Evolutionary conservation across 495 filamentous ascomycete species (phyloP).

Genomic region (Sporormia fimetaria): DNA sequence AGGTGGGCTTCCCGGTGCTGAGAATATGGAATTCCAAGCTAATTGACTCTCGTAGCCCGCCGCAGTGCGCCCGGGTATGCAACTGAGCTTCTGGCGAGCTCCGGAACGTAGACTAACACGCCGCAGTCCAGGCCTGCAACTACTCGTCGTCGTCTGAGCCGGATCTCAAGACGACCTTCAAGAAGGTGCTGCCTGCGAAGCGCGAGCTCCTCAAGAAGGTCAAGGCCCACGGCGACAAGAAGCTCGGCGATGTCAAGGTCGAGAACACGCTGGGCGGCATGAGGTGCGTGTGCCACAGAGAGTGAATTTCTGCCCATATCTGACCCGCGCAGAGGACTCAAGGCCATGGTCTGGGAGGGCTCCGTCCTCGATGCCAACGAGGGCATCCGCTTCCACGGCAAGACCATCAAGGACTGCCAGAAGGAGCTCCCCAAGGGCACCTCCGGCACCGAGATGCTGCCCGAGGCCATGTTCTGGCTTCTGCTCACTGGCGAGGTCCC

Average conservation of each 20-base stretch:
- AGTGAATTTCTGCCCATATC: not conserved
- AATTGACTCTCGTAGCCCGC: conserved; percentile 20
- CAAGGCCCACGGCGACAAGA: conserved; percentile 71
- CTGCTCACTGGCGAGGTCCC: conserved; percentile 89
- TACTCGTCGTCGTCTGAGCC: conserved; percentile 68
- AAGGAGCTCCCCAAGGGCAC: conserved; percentile 84
- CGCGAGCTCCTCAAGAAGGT: conserved; percentile 84
- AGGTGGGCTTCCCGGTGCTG: conserved; percentile 34
- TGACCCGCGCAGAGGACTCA: conserved; percentile 52
- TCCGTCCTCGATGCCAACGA: conserved; percentile 94
- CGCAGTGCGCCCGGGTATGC: conserved; percentile 24
- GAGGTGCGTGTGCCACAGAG: conserved; percentile 45
- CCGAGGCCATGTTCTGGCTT: conserved; percentile 99
- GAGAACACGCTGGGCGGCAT: conserved; percentile 91
- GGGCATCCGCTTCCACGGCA: conserved; percentile 95
- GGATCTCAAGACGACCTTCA: conserved; percentile 76
- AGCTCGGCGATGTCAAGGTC: conserved; percentile 86
- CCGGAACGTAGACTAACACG: too few species aligned
- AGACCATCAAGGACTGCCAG: conserved; percentile 97
- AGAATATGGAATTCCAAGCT: not conserved
- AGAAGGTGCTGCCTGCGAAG: conserved; percentile 77
- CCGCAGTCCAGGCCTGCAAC: conserved; percentile 26
- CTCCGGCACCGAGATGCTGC: conserved; percentile 95
- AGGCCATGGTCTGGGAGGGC: conserved; percentile 98
- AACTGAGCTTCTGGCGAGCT: too few species aligned